Evolutionary conservation across 768 basidiomycete species (phyloP), one percentile per base, ranked within the genome.

Genomic region (Lactarius tabidus): DNA sequence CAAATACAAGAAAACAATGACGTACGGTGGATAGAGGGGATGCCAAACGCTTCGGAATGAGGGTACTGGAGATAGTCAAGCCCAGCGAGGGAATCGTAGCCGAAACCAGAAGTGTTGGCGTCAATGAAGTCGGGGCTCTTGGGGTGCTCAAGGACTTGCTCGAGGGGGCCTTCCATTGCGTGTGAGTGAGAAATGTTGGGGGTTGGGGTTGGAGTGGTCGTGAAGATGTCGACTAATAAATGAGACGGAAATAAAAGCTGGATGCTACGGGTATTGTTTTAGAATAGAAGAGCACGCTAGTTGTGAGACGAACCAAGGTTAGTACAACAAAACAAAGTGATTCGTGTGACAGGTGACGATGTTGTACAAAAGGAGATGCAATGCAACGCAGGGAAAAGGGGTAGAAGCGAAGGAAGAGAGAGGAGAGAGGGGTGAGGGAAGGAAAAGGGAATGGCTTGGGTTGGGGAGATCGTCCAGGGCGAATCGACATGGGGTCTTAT

Each of bases 41-140:
- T 83, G 74, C 83, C 84, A 66, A 86, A 89, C 51, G 81, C 78
- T 23, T 68, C 61, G 12, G 85, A 82, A 69, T 85, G 82, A 39
- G 87, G 87, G 75, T 88, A 88, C 76, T 87, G 85, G 70, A 90
- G 83, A 74, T 89, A 91, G 65, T 82, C 79, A 60, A 81, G 77
- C 67, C 78, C 77, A 33, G 77, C 74, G 60, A 80, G 74, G 31
- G 79, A 70, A 73, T 83, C 82, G 71, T 81, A 83, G 64, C 77
- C 70, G 73, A 79, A 80, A 63, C 66, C 68, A 66, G 74, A 68
- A 60, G 65, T 62, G 3, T 81, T 70, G 59, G 77, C 70, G 69
- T 83, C 81, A 74, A 82, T 80, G 75, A 83, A 81, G 75, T 77
- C 78, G 72, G 80, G 76, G 75, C 79, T 75, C 75, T 81, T 80